Base-by-base conservation (phyloP, 2,329 filamentous ascomycete species). In the Apiospora koreana region DNA sequence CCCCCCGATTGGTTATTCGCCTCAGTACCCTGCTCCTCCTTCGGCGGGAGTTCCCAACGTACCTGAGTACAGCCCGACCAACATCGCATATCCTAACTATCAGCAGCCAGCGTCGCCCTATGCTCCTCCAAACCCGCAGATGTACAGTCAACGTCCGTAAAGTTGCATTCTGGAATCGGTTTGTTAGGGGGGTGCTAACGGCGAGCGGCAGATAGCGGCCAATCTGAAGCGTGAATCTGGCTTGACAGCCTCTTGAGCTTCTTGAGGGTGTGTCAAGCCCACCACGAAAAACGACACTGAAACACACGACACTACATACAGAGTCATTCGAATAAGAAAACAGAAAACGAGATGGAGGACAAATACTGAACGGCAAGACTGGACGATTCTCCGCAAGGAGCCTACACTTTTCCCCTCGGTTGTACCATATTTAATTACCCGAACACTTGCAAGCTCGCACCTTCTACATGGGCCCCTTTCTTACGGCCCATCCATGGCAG, bases 1-100 rank as follows among this genome's bases (percentile, higher is more conserved):
- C 41, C 93, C 93, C 64, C 92, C 93, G 1, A 93, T 94, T 77
- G 91, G 91, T 16, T 95, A 94, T 76, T 89, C 92, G 77, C 85
- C 89, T 23, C 66, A 65, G 71, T 94, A 94, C 76, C 87, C 90
- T 50, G 86, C 88, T n/a, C 89, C 90, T 21, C 86, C 88, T 1
- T 83, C 86, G 18, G 83, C 82, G 1, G 83, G 83, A 31, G 86
- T 89, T 28, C 85, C 86, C 73, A 86, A 88, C 75, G 79, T 90
- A 4, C 81, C 86, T 12, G 88, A 91, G 69, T 91, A 91, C 65
- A 78, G 78, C 66, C 75, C 76, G 12, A 79, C 79, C 69, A 83
- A 82, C 73, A 86, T 88, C 73, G 87, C 88, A 80, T 90, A 90
- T 75, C 80, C 85, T 65, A 90, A 90, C 77, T 85, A 86, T 54